Conservation (phyloP, 2,329 filamentous ascomycete genomes). For the Amesomyces nigricolor region DNA sequence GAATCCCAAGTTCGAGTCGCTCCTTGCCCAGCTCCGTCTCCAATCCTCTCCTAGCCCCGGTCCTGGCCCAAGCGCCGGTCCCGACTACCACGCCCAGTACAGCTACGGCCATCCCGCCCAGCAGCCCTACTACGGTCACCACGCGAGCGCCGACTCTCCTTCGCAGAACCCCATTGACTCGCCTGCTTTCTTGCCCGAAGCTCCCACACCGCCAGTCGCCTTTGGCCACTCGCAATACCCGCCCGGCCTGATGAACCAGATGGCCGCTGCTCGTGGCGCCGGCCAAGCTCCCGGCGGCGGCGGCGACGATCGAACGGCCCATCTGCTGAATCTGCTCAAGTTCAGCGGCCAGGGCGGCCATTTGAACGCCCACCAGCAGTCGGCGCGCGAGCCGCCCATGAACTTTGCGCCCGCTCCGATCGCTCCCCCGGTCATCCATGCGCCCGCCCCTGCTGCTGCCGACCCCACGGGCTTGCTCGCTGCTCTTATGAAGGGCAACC, state of each 20-base stretch:
- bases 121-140: slow-evolving; percentile 26
- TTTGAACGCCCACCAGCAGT: slow-evolving; percentile 21
- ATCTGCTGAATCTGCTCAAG: slow-evolving; percentile 57
- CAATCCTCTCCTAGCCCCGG: slow-evolving; percentile 29
- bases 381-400: slow-evolving; percentile 26
- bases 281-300: slow-evolving; percentile 19
- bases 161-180: slow-evolving; percentile 24
- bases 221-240: slow-evolving; percentile 38
- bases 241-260: slow-evolving; percentile 42
- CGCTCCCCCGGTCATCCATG: slow-evolving; percentile 41
- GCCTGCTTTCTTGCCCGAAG: slow-evolving; percentile 35
- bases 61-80: slow-evolving; percentile 16
- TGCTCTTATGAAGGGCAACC: slow-evolving; percentile 54
- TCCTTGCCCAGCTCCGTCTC: slow-evolving; percentile 38
- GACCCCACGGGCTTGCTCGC: slow-evolving; percentile 55
- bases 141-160: slow-evolving; percentile 23
- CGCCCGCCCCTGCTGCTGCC: slow-evolving; percentile 50
- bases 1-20: slow-evolving; percentile 35
- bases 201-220: slow-evolving; percentile 42
- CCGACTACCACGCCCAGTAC: slow-evolving; percentile 25
- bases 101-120: slow-evolving; percentile 23
- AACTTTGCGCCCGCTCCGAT: slow-evolving; percentile 24
- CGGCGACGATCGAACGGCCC: slow-evolving; percentile 45
- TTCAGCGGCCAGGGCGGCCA: slow-evolving; percentile 40
- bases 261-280: slow-evolving; percentile 40